Base-by-base conservation (phyloP, 2,329 filamentous ascomycete genomes). In the Xylaria sp. region DNA sequence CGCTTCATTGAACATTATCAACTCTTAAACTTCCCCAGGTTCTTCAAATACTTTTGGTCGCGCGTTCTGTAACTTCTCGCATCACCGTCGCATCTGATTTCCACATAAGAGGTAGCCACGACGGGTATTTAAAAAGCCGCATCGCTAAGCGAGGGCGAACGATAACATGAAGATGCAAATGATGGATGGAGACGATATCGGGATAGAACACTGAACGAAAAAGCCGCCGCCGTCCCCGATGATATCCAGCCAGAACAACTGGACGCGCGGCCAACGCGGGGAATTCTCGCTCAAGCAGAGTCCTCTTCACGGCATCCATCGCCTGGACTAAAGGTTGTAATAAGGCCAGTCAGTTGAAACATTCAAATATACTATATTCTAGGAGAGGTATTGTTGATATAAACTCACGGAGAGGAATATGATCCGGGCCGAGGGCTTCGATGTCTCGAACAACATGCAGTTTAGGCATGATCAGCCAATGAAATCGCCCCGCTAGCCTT, bases 81-180 rank as follows among this genome's bases (percentile, higher is more conserved):
- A 65, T 12, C n/a, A 73, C 45, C 9, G 65, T 53, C 5, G 2
- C 53, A 51, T 69, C 62, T 19, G 72, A 73, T 51, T 72, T 72
- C 72, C 72, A 73, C 69, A 73, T 73, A 17, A 73, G 54, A 6
- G 70, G 63, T 4, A 73, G 14, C 72, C 72, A 73, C 4, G 59
- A 14, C 11, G 72, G 70, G 39, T 73, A 73, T 36, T 73, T 73
- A 39, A 71, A 69, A 2, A 71, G 24, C 19, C 59, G 57, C 19
- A 64, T 7, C 57, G 61, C 57, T 2, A 65, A 60, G 2, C 32
- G 61, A 11, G 72, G 72, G 27, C 60, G 27, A 4, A 72, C 67
- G 24, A 73, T 72, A 34, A 73, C 67, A 21, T 73, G 72, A 21
- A 73, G 66, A 39, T 73, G 72, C 9, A 73, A 39, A 51, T 73